phyloP scores from a whole-genome alignment of 2,329 filamentous ascomycete genomes.

The Alternaria ethzedia region DNA sequence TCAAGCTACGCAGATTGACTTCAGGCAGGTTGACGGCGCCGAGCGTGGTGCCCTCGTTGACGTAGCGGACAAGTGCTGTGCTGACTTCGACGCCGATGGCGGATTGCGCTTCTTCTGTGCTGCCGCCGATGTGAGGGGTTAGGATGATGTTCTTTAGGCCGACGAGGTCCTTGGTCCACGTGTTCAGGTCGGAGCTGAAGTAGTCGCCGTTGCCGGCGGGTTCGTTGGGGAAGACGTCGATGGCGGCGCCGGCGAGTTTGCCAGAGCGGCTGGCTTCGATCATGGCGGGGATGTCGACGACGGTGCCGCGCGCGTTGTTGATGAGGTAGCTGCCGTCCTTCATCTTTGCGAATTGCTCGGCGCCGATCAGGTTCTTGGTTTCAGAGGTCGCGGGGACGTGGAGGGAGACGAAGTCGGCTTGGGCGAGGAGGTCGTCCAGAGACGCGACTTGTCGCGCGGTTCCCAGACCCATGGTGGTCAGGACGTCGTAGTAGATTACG shows the following conservation, averaged over 20 bases:
- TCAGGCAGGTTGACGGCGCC: slow-evolving; percentile 98
- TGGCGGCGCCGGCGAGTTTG: slow-evolving; percentile 89
- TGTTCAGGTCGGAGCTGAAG: slow-evolving; percentile 83
- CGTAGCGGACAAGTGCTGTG: slow-evolving; percentile 87
- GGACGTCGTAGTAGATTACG: slow-evolving; percentile 95
- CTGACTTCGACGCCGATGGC: slow-evolving; percentile 94
- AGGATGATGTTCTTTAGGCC: slow-evolving; percentile 90
- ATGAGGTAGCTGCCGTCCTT: slow-evolving; percentile 92
- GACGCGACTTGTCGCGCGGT: slow-evolving; percentile 83
- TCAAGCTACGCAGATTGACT: slow-evolving; percentile 86
- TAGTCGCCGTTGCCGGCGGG: slow-evolving; percentile 94
- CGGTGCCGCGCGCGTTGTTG: slow-evolving; percentile 91
- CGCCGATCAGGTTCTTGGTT: slow-evolving; percentile 91
- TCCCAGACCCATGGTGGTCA: slow-evolving; percentile 93
- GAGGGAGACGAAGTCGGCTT: slow-evolving; percentile 90
- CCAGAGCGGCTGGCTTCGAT: slow-evolving; percentile 85
- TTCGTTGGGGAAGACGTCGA: slow-evolving; percentile 95
- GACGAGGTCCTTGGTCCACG: slow-evolving; percentile 84
- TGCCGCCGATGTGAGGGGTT: slow-evolving; percentile 95
- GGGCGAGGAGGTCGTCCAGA: slow-evolving; percentile 75
- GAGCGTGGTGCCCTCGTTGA: slow-evolving; percentile 91
- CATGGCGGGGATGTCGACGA: slow-evolving; percentile 91
- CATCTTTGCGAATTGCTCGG: slow-evolving; percentile 81
- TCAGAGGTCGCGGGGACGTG: slow-evolving; percentile 94
- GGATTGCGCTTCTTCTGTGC: slow-evolving; percentile 95